Evolutionary conservation across 768 basidiomycete species (phyloP), one percentile per base, ranked within the genome.

Genomic region (Grammothele lineata): DNA sequence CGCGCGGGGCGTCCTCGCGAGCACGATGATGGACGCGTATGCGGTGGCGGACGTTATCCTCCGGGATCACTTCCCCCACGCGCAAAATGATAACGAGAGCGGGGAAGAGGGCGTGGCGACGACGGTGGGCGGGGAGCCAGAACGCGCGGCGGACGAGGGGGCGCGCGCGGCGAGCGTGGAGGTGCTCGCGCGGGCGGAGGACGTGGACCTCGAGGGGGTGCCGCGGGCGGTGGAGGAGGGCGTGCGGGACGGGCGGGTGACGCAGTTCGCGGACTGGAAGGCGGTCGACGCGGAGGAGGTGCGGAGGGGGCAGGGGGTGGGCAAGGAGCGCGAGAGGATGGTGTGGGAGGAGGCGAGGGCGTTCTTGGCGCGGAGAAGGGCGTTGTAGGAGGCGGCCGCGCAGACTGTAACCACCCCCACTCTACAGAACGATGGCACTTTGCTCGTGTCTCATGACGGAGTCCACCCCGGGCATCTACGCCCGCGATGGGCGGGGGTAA

Each of bases 1-100:
- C 27, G 93, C 96, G 0, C 84, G 80, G 43, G 94, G 94, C 9
- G 93, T 98, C 11, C 73, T 98, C 37, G 93, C 92, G 2, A 75
- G 84, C 3, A 96, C 96, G 26, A 92, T 99, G 92, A 81, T 91
- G 65, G 78, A 96, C 61, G 89, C 94, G 18, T 92, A 92, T 60
- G 74, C 76, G 3, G 81, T 90, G 2, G 85, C 89, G 2, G 81
- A 87, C 32, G 69, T 75, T 0, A 77, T 97, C 43, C 51, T 92
- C 1, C 66, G 69, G 1, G 92, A 94, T 56, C 73, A 75, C 15
- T 60, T 66, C 33, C 47, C 59, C 1, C 21, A 27, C 24, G 25
- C 15, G 24, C 12, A 8, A 15, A 15, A 32, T 9, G 30, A 32
- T 32, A 10, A 7, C 40, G 39, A 6, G 51, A n/a, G n/a, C n/a